Base-by-base conservation (phyloP, 495 filamentous ascomycete species). In the Talaromyces wortmannii region DNA sequence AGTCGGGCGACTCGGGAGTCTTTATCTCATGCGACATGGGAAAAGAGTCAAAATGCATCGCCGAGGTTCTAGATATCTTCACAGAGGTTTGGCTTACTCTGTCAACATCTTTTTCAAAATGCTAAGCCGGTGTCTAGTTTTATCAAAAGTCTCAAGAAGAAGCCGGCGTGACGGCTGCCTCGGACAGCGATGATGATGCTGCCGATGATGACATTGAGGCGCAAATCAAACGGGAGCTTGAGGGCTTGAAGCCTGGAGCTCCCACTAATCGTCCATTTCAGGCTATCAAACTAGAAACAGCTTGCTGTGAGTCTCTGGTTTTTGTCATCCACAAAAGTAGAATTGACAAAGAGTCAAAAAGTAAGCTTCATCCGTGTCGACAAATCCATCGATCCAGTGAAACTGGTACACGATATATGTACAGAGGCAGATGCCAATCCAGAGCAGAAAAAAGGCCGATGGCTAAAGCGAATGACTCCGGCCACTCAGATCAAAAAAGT, bases 11-110 rank as follows among this genome's bases (percentile, higher is more conserved):
- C 66, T 75, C 78, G 45, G 94, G 94, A 10, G 87, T 97, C 31
- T 97, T 92, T 80, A 82, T 87, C 29, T 96, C 95, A 2, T 97
- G 91, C 64, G 85, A 91, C 32, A 84, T 85, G 67, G 83, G 83
- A 50, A 86, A 80, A 68, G 92, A 98, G 72, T 73, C 71, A 17
- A 91, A 86, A 72, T 90, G 89, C 16, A 78, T 87, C 2, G 76
- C 73, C 36, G 94, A 98, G 64, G 67, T 90, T 45, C 70, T 77
- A 29, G 77, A 84, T 64, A 66, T 97, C 32, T 89, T 96, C 64
- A 80, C 86, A 15, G 81, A 94, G 75, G 90, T 91, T 17, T 60
- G 64, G 23, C 23, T 23, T 23, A 4, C 23, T 63, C 31, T 4
- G 30, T 16, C 17, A 31, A 32, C 50, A 16, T 17, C 47, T 12